Evolutionary conservation across 306 rosid species (phyloP), one percentile per base, ranked within the genome.

Genomic region (Trifolium subterraneum): DNA sequence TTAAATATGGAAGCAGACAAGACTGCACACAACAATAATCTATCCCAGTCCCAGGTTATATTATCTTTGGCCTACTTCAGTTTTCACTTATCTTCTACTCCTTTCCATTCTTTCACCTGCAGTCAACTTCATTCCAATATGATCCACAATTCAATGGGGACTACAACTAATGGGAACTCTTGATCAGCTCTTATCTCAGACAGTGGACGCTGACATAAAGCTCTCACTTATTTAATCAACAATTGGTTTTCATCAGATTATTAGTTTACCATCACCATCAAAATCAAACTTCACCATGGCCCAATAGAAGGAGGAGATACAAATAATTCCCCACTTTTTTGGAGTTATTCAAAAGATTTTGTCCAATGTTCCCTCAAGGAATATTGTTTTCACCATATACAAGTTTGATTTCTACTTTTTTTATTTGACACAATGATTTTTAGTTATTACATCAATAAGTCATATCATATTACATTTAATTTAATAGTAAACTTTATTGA

Each of bases 91-190:
- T 78, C 44, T 72, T 48, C 4, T 20, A 56, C 42, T 44, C 23
- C 14, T 58, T 60, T 76, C 38, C 22, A 38, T 45, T 56, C 35
- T 67, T 76, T 71, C 69, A 48, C 33, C 15, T 11, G 23, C 45
- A 27, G 42, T 76, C 78, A 64, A 54, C 42, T 76, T 64, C 66
- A 64, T 70, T 62, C 71, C 51, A 58, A 48, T 36, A 44, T 12
- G 6, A 44, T 48, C 20, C 20, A 50, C 56, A 18, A 51, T 51
- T 51, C 58, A 2, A 51, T 18, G 6, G 51, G 16, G 16, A 45
- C 18, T 13, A 5, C 51, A 14, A 45, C 51, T 14, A 14, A 12
- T 44, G 13, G 58, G 58, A 51, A 51, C 58, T 18, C 25, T 51
- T 1, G 58, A 18, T 51, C 22, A 20, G 25, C 2, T 51, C 27